phyloP scores from a whole-genome alignment of 805 yeast species.

The Suhomyces canberraensis region DNA sequence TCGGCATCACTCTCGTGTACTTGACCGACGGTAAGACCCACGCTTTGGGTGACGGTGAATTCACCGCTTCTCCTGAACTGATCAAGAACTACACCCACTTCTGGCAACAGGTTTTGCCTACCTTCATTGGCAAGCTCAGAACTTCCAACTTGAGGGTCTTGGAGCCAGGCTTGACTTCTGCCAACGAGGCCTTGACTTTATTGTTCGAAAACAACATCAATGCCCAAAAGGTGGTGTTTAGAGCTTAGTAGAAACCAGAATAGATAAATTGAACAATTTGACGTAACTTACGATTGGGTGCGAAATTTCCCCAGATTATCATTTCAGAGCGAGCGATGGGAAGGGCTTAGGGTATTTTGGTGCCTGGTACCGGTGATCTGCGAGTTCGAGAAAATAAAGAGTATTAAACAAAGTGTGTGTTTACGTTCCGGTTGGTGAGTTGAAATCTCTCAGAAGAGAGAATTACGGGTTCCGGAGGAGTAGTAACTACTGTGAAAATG shows the following conservation, averaged over 20 bases:
- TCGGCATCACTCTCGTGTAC: slow-evolving; percentile 7
- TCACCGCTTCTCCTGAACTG: slow-evolving; percentile 3
- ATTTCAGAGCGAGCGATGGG: too few species aligned
- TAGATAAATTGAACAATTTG: background rate
- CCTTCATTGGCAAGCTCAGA: slow-evolving; percentile 3
- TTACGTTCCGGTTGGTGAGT: too few species aligned
- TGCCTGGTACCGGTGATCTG: too few species aligned
- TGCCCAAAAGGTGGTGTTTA: slow-evolving; percentile 41
- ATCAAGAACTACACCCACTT: slow-evolving; percentile 9
- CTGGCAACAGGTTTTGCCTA: slow-evolving; percentile 7
- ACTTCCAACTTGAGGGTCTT: slow-evolving; percentile 9
- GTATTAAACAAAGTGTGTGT: too few species aligned
- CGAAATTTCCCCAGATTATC: too few species aligned
- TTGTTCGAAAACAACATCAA: slow-evolving; percentile 37
- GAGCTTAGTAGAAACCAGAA: background rate
- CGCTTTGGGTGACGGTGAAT: background rate
- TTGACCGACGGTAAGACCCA: slow-evolving; percentile 5
- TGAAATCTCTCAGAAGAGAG: too few species aligned
- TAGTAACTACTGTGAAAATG: too few species aligned
- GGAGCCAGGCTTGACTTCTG: slow-evolving; percentile 8
- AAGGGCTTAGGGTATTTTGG: too few species aligned
- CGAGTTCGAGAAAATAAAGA: too few species aligned
- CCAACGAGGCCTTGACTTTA: slow-evolving; percentile 37
- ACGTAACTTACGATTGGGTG: too few species aligned
- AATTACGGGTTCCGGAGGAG: too few species aligned